Conservation (phyloP, 768 basidiomycete genomes). For the Serendipita sp. region DNA sequence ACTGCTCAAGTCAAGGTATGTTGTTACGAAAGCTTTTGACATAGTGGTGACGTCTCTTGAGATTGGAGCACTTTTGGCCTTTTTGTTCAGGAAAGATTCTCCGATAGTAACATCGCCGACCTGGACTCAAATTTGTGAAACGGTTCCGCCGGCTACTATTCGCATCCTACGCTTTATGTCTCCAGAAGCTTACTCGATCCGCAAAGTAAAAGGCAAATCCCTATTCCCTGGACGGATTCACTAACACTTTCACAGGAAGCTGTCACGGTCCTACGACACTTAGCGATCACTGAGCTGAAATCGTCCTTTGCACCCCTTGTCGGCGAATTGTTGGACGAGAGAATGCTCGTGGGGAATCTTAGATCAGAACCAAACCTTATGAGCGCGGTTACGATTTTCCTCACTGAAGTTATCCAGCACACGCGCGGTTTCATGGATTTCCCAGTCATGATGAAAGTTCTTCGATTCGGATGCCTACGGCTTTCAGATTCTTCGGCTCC, state of each 20-base stretch:
- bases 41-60: not conserved
- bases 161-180: conserved; percentile 92
- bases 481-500: not conserved
- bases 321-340: conserved; percentile 82
- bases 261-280: conserved; percentile 81
- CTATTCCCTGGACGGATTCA: not conserved
- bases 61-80: conserved; percentile 54
- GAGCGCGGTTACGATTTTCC: conserved; percentile 34
- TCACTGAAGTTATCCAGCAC: conserved; percentile 89
- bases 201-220: conserved; percentile 39
- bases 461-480: conserved; percentile 42
- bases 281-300: conserved; percentile 63
- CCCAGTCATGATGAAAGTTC: conserved; percentile 57
- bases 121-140: conserved; percentile 59
- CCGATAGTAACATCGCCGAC: conserved; percentile 44
- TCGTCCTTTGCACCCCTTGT: conserved; percentile 65
- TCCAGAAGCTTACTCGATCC: conserved; percentile 57
- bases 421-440: conserved; percentile 67
- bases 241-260: conserved; percentile 43
- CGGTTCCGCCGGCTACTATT: conserved; percentile 60
- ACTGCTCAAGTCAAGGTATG: conserved; percentile 80
- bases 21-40: not conserved
- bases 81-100: conserved; percentile 74
- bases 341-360: conserved; percentile 59
- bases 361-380: conserved; percentile 9